Conservation (phyloP, 805 yeast genomes). For the Ogataea pignaliae region DNA sequence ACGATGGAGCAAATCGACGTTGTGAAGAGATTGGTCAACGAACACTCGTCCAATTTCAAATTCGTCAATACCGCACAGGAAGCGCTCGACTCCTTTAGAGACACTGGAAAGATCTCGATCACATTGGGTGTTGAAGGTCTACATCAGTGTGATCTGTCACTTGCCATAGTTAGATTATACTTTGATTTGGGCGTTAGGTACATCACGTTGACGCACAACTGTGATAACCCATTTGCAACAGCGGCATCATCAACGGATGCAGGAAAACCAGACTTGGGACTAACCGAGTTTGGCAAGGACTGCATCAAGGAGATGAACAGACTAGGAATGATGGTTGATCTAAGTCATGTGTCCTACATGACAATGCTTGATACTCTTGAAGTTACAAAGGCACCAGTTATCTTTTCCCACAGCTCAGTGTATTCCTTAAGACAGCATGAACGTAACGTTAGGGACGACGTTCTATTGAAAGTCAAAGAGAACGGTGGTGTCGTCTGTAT, state of each 20-base stretch:
- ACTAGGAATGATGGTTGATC: slow-evolving; percentile 49
- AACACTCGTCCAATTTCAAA: slow-evolving; percentile 34
- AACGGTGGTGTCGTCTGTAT: slow-evolving; percentile 46
- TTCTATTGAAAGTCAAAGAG: slow-evolving; percentile 33
- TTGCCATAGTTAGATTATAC: slow-evolving; percentile 44
- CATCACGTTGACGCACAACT: slow-evolving; percentile 48
- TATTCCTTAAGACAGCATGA: slow-evolving; percentile 36
- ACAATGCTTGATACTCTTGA: slow-evolving; percentile 43
- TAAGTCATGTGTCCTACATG: slow-evolving; percentile 43
- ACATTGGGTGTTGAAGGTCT: slow-evolving; percentile 46
- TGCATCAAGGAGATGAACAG: slow-evolving; percentile 48
- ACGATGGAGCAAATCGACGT: slow-evolving; percentile 49
- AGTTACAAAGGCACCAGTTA: slow-evolving; percentile 40
- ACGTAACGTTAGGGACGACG: slow-evolving; percentile 47
- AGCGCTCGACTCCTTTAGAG: slow-evolving; percentile 31
- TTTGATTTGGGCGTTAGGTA: slow-evolving; percentile 45
- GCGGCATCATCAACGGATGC: slow-evolving; percentile 43
- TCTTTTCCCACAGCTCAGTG: slow-evolving; percentile 47
- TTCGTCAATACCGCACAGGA: slow-evolving; percentile 37
- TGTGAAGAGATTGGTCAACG: slow-evolving; percentile 37
- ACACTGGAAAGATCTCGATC: slow-evolving; percentile 21
- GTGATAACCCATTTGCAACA: slow-evolving; percentile 52
- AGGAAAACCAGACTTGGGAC: slow-evolving; percentile 42
- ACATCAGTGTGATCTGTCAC: slow-evolving; percentile 44
- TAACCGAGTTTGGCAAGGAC: slow-evolving; percentile 36